phyloP scores from a whole-genome alignment of 305 asterid genomes.

The Ilex paraguariensis region DNA sequence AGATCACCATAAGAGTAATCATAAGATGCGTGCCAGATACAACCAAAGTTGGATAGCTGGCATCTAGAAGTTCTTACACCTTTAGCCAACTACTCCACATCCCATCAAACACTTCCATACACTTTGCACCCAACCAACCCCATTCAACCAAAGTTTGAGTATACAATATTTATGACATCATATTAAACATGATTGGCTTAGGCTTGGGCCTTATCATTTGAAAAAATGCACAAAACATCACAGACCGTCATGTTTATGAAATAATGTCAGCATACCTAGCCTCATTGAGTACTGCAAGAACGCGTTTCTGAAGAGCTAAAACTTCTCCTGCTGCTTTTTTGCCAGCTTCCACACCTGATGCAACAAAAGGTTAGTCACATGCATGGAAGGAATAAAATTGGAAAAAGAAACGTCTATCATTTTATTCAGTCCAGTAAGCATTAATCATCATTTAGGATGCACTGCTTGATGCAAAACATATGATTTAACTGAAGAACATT shows the following conservation, averaged over 20 bases:
- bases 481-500: neutral
- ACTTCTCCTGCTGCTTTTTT: slow-evolving; percentile 98
- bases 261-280: slow-evolving; percentile 57
- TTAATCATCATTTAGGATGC: neutral
- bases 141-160: neutral
- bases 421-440: neutral
- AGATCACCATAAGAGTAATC: too few species aligned
- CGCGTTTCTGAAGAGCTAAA: slow-evolving; percentile 99
- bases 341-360: slow-evolving; percentile 97
- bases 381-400: neutral
- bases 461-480: too few species aligned
- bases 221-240: neutral
- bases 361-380: slow-evolving; percentile 2
- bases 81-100: neutral
- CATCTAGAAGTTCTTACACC: too few species aligned
- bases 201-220: too few species aligned
- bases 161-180: neutral
- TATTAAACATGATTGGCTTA: neutral
- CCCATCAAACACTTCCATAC: neutral
- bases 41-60: too few species aligned
- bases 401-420: neutral
- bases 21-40: too few species aligned
- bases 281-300: slow-evolving; percentile 82
- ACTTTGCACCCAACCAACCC: neutral
- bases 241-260: neutral